phyloP scores from a whole-genome alignment of 129 eudicot genomes.

The Saposhnikovia divaricata region DNA sequence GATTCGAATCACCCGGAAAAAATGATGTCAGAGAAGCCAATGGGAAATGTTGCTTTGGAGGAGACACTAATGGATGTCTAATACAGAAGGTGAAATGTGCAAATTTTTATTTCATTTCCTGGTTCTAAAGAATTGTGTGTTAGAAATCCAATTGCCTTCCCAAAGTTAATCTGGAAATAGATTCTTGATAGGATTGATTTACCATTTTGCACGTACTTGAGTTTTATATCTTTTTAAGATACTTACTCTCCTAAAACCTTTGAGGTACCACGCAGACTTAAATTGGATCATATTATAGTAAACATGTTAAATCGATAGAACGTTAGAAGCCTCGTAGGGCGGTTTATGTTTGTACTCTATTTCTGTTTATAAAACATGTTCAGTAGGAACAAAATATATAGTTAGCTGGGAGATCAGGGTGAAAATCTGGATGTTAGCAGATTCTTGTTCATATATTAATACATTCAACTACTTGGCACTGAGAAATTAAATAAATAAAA shows the following conservation, averaged over 20 bases:
- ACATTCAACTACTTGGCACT: background rate
- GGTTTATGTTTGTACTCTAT: background rate
- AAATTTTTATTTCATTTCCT: background rate
- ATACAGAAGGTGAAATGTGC: conserved; percentile 26
- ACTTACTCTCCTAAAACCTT: background rate
- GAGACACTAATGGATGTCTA: conserved; percentile 14
- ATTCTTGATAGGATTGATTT: background rate
- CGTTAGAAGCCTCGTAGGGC: background rate
- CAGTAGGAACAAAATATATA: background rate
- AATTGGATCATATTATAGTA: background rate
- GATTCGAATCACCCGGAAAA: background rate
- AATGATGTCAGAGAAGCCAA: conserved; percentile 7
- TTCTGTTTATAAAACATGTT: background rate
- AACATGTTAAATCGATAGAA: background rate
- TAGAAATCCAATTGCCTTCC: background rate
- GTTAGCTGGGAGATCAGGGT: background rate
- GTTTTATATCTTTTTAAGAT: background rate
- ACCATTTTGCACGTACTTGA: background rate
- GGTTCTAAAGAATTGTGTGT: background rate
- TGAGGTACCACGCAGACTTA: background rate
- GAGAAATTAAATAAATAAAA: background rate
- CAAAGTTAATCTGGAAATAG: background rate
- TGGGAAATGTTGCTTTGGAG: background rate
- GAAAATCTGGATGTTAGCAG: background rate
- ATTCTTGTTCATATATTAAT: too few species aligned